Evolutionary conservation across 768 basidiomycete species (phyloP).

Genomic region (Auriscalpium vulgare): DNA sequence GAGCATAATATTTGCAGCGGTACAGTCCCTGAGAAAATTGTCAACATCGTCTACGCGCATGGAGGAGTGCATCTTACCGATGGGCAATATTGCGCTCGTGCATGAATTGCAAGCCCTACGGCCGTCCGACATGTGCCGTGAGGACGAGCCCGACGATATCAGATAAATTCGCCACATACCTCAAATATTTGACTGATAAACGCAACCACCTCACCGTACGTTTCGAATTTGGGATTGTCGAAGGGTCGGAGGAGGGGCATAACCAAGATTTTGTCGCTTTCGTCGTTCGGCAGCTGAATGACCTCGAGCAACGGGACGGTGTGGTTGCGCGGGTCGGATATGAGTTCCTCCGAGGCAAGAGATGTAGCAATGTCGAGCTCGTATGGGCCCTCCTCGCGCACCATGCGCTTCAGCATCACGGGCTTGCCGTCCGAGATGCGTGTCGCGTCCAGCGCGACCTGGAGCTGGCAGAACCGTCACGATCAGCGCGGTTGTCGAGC

Average conservation of each 20-base stretch:
- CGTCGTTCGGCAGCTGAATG: slow-evolving; percentile 5
- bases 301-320: slow-evolving; percentile 15
- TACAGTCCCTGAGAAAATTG: too few species aligned
- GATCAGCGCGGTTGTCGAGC: neutral
- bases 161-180: slow-evolving; percentile 5
- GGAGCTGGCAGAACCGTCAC: too few species aligned
- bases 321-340: slow-evolving; percentile 17
- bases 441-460: too few species aligned
- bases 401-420: too few species aligned
- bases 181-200: slow-evolving; percentile 19
- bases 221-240: slow-evolving; percentile 17
- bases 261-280: slow-evolving; percentile 8
- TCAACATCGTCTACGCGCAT: too few species aligned
- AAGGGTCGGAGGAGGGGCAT: slow-evolving; percentile 16
- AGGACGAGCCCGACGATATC: too few species aligned
- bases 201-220: slow-evolving; percentile 19
- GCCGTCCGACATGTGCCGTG: too few species aligned
- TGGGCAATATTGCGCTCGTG: too few species aligned
- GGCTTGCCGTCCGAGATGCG: too few species aligned
- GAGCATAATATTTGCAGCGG: slow-evolving; percentile 2
- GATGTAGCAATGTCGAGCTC: slow-evolving; percentile 4
- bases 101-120: too few species aligned
- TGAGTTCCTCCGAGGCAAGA: slow-evolving; percentile 4
- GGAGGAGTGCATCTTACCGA: too few species aligned
- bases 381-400: neutral